Base-by-base conservation (phyloP, 2,329 filamentous ascomycete species). In the Ophiostoma australiae region DNA sequence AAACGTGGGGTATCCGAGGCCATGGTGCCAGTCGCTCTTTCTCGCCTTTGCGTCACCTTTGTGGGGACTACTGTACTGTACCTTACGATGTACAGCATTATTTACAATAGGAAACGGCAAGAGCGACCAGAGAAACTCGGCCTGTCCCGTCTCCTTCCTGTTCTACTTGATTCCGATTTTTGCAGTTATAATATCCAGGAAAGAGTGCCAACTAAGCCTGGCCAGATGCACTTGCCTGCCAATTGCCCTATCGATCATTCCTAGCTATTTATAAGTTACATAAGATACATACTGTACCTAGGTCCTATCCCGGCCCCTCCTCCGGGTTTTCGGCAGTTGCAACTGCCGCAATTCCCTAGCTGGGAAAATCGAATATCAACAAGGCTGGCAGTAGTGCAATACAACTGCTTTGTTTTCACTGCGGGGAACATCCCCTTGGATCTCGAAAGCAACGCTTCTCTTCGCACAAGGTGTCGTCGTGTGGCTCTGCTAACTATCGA, bases 321-420 rank as follows among this genome's bases (percentile, higher is more conserved):
- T 63, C 35, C 67, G 68, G n/a, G 68, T 63, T 66, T 72, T 72
- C 71, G 71, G 71, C 31, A 68, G 44, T 70, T 72, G 66, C 71
- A 72, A 72, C 39, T 72, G 71, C 71, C 71, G 71, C 4, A 31
- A 37, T 33, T 48, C 27, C 41, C 48, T 69, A 70, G 31, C n/a
- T 31, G 33, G 61, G 33, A 17, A 13, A 41, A 11, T 41, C 15
- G 2, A 10, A 71, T 67, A 41, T 10, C 44, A 66, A 65, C 52
- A 52, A 52, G 48, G 48, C 17, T 11, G 52, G 20, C 20, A 23
- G 52, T n/a, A n/a, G n/a, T n/a, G n/a, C n/a, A n/a, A n/a, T n/a
- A n/a, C 27, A 31, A 31, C 27, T 31, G 27, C 27, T 31, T 23
- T 58, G 3, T 23, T 58, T 10, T 4, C 23, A 15, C 52, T 58